phyloP scores from a whole-genome alignment of 176 grass and related monocot genomes.

The Triticum dicoccoides region DNA sequence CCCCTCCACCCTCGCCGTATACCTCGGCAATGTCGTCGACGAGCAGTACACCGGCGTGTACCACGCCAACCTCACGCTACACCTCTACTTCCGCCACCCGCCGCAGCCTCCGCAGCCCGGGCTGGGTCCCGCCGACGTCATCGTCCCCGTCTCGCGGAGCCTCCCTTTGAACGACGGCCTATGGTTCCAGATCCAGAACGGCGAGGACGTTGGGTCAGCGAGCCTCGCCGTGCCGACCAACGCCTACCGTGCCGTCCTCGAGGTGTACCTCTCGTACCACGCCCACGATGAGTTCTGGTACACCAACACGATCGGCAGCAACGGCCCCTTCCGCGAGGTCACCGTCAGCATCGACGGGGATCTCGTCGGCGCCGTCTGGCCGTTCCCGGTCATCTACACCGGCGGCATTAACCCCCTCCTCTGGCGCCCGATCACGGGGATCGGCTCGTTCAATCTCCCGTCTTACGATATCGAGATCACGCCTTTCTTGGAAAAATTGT shows the following conservation, averaged over 20 bases:
- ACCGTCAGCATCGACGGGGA: slow-evolving; percentile 48
- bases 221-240: slow-evolving; percentile 50
- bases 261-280: slow-evolving; percentile 79
- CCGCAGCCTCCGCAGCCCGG: neutral
- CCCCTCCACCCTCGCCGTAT: slow-evolving; percentile 56
- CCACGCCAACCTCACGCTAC: slow-evolving; percentile 66
- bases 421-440: slow-evolving; percentile 74
- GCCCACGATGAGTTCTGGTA: slow-evolving; percentile 82
- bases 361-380: slow-evolving; percentile 76
- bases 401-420: slow-evolving; percentile 65
- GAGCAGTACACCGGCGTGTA: slow-evolving; percentile 62
- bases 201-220: slow-evolving; percentile 34
- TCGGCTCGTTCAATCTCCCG: slow-evolving; percentile 86
- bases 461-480: slow-evolving; percentile 87
- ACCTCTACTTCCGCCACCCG: slow-evolving; percentile 61
- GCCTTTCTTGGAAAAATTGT: slow-evolving; percentile 50
- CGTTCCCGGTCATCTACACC: slow-evolving; percentile 81
- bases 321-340: slow-evolving; percentile 84
- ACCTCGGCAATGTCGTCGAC: slow-evolving; percentile 75
- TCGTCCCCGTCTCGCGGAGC: slow-evolving; percentile 56
- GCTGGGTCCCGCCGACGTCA: slow-evolving; percentile 57
- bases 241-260: slow-evolving; percentile 66
- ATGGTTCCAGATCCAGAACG: slow-evolving; percentile 60
- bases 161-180: slow-evolving; percentile 60
- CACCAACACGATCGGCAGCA: slow-evolving; percentile 13